Percentiles rank a stretch among this genome's conserved stretches.
Conservation (phyloP, 768 basidiomycete species). For the Saitozyma sp. region DNA sequence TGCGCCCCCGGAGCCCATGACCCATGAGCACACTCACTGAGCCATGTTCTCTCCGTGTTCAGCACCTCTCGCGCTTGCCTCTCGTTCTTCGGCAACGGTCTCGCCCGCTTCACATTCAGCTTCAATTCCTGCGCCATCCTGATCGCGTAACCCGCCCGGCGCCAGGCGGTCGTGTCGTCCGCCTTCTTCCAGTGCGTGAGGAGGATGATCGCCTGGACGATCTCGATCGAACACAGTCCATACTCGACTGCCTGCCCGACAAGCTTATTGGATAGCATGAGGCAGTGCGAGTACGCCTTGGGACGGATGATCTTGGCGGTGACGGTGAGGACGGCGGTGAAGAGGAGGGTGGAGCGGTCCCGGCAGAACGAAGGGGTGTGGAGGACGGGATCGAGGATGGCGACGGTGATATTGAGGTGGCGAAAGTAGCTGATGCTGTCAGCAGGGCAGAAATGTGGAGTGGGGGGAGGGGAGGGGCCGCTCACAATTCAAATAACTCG, state of each 20-base stretch:
- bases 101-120: conserved; percentile 5
- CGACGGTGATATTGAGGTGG: conserved; percentile 10
- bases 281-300: conserved; percentile 8
- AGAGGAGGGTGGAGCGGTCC: conserved; percentile 11
- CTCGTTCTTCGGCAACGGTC: conserved; percentile 14
- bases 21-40: background rate
- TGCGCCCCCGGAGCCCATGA: too few relatives aligned
- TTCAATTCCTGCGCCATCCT: conserved; percentile 12
- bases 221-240: conserved; percentile 11
- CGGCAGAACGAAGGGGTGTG: conserved; percentile 15
- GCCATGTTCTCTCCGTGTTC: conserved; percentile 15
- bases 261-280: conserved; percentile 11
- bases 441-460: background rate
- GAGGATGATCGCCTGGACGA: conserved; percentile 15
- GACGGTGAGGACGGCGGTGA: conserved; percentile 15
- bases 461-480: too few relatives aligned
- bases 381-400: conserved; percentile 12
- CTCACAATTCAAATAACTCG: conserved; percentile 17
- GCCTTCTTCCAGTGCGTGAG: conserved; percentile 15
- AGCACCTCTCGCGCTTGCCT: conserved; percentile 8
- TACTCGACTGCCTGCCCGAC: conserved; percentile 11
- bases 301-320: conserved; percentile 13
- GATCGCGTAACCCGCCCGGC: conserved; percentile 14
- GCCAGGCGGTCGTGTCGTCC: conserved; percentile 16
- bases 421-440: conserved; percentile 11